A percentile compares a stretch with the other conserved stretches of the same genome.
These are phyloP conservation scores for Ophiostoma ips DNA, from an alignment of 2,329 filamentous ascomycete species.

Conservation along the genomic window DNA sequence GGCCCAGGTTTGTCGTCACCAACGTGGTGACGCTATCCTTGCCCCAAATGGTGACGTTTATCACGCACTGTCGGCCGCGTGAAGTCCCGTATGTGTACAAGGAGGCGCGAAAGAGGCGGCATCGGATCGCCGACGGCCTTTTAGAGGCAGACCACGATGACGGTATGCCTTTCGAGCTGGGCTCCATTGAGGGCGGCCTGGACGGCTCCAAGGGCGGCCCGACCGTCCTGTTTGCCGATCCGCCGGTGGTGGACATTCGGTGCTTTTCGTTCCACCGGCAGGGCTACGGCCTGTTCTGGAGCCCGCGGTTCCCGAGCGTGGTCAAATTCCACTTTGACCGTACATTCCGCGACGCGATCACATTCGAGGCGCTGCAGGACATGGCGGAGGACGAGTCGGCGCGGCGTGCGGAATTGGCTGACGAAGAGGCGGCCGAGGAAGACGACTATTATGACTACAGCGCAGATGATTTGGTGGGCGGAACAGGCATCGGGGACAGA, in stretches of 20 bases:
- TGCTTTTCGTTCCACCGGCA: constrained; percentile 69
- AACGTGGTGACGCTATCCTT: constrained; percentile 45
- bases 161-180: constrained; percentile 25
- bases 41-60: constrained; percentile 36
- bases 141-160: neutral
- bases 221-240: constrained; percentile 47
- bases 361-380: constrained; percentile 55
- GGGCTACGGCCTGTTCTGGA: constrained; percentile 55
- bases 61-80: constrained; percentile 30
- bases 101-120: neutral
- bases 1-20: constrained; percentile 52
- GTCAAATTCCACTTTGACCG: constrained; percentile 68
- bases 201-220: constrained; percentile 26
- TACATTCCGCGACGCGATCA: constrained; percentile 51
- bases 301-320: constrained; percentile 62
- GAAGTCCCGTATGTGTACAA: constrained; percentile 20
- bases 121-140: neutral
- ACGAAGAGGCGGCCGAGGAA: neutral
- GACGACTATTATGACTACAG: neutral
- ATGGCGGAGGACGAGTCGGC: constrained; percentile 35
- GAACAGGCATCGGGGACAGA: neutral
- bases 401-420: neutral
- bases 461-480: neutral
- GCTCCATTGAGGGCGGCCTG: constrained; percentile 29
- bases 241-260: constrained; percentile 65